Evolutionary conservation across 2,329 filamentous ascomycete genomes (phyloP).

Genomic region (Aureobasidium sp.): DNA sequence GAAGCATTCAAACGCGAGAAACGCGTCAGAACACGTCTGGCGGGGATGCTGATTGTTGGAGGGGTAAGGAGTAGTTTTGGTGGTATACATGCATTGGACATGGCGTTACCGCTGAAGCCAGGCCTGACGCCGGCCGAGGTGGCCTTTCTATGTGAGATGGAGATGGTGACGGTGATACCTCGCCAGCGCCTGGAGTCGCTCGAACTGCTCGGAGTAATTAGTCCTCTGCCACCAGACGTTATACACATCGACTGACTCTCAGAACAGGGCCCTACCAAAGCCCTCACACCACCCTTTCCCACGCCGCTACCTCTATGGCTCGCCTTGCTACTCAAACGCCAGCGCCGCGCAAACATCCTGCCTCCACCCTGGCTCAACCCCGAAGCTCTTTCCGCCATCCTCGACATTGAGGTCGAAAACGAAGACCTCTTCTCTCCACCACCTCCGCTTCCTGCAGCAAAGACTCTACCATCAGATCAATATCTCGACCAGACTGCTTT

Average conservation of each 20-base stretch:
- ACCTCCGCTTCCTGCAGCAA: slow-evolving; percentile 54
- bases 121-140: slow-evolving; percentile 79
- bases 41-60: not conserved
- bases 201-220: slow-evolving; percentile 72
- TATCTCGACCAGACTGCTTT: slow-evolving; percentile 8
- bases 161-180: slow-evolving; percentile 85
- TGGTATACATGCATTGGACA: slow-evolving; percentile 23
- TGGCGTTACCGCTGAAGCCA: slow-evolving; percentile 55
- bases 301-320: slow-evolving; percentile 84
- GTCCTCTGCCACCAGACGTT: slow-evolving; percentile 17
- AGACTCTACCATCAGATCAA: slow-evolving; percentile 24
- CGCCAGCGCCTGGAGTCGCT: slow-evolving; percentile 83
- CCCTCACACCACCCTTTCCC: slow-evolving; percentile 73
- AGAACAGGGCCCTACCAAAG: slow-evolving; percentile 65
- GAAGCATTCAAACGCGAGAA: not conserved
- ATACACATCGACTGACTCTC: not conserved
- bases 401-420: slow-evolving; percentile 70
- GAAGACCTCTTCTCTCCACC: slow-evolving; percentile 68
- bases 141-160: slow-evolving; percentile 95
- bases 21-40: not conserved
- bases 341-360: slow-evolving; percentile 85
- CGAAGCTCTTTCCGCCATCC: slow-evolving; percentile 64
- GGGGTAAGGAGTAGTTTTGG: not conserved
- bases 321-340: slow-evolving; percentile 86
- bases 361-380: slow-evolving; percentile 83